Base-by-base conservation (phyloP, 768 basidiomycete species). In the Pisolithus sp. region DNA sequence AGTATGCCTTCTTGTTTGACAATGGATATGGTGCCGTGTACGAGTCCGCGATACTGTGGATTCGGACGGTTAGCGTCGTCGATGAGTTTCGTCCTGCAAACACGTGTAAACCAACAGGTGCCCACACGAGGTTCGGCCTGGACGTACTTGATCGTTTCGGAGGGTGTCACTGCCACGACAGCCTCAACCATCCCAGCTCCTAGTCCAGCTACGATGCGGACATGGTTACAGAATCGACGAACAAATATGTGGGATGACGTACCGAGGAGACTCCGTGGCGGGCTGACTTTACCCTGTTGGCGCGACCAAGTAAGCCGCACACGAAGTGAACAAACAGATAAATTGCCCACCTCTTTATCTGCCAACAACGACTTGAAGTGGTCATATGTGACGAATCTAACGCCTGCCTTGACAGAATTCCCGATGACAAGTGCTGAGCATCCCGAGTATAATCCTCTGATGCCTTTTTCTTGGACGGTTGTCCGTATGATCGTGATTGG, bases 61-160 rank as follows among this genome's bases (percentile, higher is more conserved):
- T 79, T 76, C 0, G 90, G 79, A 18, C 84, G 82, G 65, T 93
- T 91, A 2, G 91, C 82, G 59, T 98, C 96, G 62, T 93, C 93
- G 52, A 99, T 94, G 51, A 98, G 80, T 65, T 99, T 99, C 21
- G 96, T 99, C 66, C 95, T 98, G 56, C 15, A 37, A 41, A n/a
- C 24, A 12, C 18, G 20, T 18, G 30, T 9, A 17, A n/a, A 9
- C 21, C 49, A 8, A 38, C 3, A 40, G 5, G 6, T 17, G 9
- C 5, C 17, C 15, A 8, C 6, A 17, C 7, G 20, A 17, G 10
- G 5, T 26, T 9, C 26, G 7, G 13, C 3, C 2, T 38, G 30
- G 2, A 69, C 88, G 39, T 45, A 94, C 95, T 99, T 99, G 76
- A 98, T 96, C 0, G 95, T 98, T 68, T 99, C 95, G 12, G 91